Evolutionary conservation across 257 asterid species (phyloP).

Genomic region (Avicennia marina): DNA sequence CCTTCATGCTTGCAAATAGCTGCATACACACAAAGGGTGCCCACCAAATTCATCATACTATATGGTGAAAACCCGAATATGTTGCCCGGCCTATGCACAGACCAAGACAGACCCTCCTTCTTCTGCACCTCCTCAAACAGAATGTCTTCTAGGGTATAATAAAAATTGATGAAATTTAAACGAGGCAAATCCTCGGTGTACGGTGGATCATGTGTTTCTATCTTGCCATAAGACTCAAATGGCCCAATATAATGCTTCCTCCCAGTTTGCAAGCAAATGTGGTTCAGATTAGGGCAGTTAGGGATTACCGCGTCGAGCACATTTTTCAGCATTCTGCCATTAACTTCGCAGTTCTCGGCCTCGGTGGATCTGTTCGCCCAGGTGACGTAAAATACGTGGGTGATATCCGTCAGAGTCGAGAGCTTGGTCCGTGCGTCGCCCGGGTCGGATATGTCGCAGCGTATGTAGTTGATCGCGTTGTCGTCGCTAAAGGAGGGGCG

Average conservation of each 20-base stretch:
- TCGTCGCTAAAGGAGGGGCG: conserved; percentile 81
- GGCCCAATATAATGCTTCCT: conserved; percentile 75
- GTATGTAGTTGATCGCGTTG: conserved; percentile 63
- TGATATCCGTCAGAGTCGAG: conserved; percentile 53
- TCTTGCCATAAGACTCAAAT: conserved; percentile 40
- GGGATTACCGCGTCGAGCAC: conserved; percentile 54
- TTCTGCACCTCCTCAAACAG: conserved; percentile 55
- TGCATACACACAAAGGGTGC: conserved; percentile 75
- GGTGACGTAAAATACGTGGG: conserved; percentile 75
- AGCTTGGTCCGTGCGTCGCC: conserved; percentile 52
- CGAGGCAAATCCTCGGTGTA: conserved; percentile 72
- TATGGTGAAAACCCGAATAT: conserved; percentile 80
- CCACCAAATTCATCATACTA: conserved; percentile 77
- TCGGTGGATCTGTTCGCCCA: conserved; percentile 68
- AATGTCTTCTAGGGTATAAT: conserved; percentile 67
- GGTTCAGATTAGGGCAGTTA: conserved; percentile 60
- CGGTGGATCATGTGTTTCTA: conserved; percentile 54
- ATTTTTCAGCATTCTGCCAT: conserved; percentile 67
- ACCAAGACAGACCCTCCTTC: conserved; percentile 76
- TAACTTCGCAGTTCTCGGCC: conserved; percentile 62
- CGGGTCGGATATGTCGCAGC: conserved; percentile 59
- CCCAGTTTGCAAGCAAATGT: conserved; percentile 76
- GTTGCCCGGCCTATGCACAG: conserved; percentile 72
- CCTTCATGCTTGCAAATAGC: conserved; percentile 87
- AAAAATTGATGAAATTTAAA: conserved; percentile 49